These are phyloP conservation scores for Fusarium temperatum DNA, from an alignment of 2,329 filamentous ascomycete species.

Conservation along the genomic window DNA sequence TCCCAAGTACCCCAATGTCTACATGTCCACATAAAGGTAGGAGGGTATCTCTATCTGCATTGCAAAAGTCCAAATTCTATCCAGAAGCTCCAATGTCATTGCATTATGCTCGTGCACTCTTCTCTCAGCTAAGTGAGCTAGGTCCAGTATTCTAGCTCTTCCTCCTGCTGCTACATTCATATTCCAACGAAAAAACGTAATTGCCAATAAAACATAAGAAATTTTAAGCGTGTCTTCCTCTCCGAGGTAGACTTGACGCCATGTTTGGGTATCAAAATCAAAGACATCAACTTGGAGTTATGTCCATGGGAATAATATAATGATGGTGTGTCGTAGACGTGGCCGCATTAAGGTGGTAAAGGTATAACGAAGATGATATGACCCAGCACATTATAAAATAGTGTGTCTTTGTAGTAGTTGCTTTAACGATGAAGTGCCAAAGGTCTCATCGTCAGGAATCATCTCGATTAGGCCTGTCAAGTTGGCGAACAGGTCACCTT, in stretches of 20 bases:
- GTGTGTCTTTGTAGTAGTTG: conserved; percentile 62
- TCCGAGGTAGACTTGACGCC: conserved; percentile 9
- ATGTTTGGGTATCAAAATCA: conserved; percentile 41
- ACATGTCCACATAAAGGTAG: conserved; percentile 27
- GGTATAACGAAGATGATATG: conserved; percentile 12
- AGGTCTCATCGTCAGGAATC: conserved; percentile 75
- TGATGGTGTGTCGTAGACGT: conserved; percentile 36
- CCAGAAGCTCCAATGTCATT: conserved; percentile 16
- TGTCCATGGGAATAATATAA: conserved; percentile 12
- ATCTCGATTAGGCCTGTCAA: conserved; percentile 87
- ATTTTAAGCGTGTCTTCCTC: conserved; percentile 22
- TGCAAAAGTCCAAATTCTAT: conserved; percentile 25
- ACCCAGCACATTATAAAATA: conserved; percentile 54
- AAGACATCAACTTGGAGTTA: conserved; percentile 13
- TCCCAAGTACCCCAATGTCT: conserved; percentile 21
- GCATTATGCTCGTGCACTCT: conserved; percentile 20
- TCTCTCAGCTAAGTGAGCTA: conserved; percentile 4
- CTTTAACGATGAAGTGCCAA: conserved; percentile 63
- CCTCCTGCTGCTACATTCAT: conserved; percentile 2
- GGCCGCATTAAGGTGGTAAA: conserved; percentile 39
- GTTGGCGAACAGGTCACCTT: conserved; percentile 90
- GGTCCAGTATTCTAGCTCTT: conserved; percentile 9
- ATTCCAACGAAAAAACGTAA: conserved; percentile 21
- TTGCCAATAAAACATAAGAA: conserved; percentile 16
- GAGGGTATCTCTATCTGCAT: conserved; percentile 32